A percentile compares a stretch with the other conserved stretches of the same genome.
Conservation (phyloP, 257 asterid species). For the Cordia subcordata region DNA sequence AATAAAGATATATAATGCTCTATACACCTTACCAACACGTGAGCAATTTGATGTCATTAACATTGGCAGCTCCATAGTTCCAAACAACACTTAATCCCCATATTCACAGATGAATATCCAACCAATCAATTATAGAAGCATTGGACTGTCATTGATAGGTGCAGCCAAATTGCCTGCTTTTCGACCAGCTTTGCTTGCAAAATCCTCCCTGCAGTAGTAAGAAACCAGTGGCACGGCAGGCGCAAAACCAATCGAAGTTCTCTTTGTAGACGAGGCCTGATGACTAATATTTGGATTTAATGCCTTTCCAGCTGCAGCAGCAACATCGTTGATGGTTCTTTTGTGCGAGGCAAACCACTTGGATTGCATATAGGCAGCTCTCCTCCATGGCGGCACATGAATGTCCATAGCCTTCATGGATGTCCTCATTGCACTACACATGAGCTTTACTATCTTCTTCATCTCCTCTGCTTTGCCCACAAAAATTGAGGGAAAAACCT, state of each 20-base stretch:
- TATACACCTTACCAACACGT: no score
- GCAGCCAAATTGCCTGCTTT: constrained; percentile 54
- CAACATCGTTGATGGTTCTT: constrained; percentile 49
- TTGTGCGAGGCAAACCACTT: constrained; percentile 64
- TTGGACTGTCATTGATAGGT: no score
- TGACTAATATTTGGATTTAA: background rate
- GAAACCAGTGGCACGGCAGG: constrained; percentile 20
- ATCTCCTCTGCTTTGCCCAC: constrained; percentile 46
- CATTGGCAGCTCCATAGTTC: no score
- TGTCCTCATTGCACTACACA: constrained; percentile 54
- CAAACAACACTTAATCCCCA: no score
- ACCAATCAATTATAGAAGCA: no score
- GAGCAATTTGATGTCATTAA: no score
- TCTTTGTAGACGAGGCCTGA: constrained; percentile 14
- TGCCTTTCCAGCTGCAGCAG: constrained; percentile 4
- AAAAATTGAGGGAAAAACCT: constrained; percentile 35
- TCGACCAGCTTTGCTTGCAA: constrained; percentile 19
- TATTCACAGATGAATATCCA: no score
- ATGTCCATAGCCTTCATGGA: constrained; percentile 54
- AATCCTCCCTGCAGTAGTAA: constrained; percentile 28
- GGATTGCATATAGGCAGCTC: constrained; percentile 51
- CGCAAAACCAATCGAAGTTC: constrained; percentile 47
- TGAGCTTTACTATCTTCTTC: constrained; percentile 44
- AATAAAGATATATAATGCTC: no score
- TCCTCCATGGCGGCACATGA: constrained; percentile 84